A percentile compares a stretch with the other conserved stretches of the same genome.
Evolutionary conservation across 2,329 filamentous ascomycete species (phyloP).

Genomic region (Exophiala viscosa): DNA sequence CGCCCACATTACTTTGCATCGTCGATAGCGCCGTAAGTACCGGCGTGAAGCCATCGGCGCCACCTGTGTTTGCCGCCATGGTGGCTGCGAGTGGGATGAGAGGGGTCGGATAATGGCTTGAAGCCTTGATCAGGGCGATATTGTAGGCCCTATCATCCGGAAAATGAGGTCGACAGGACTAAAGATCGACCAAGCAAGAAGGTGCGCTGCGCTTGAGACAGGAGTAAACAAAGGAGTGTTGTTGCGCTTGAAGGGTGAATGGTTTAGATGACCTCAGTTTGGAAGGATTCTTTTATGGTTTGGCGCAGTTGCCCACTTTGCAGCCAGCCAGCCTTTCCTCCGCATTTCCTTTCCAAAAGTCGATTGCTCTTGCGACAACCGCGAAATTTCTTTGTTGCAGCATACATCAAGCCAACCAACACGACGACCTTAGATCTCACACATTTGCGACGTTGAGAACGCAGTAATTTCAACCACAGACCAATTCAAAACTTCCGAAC

Average conservation of each 20-base stretch:
- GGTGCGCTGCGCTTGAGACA: constrained; percentile 20
- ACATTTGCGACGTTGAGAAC: not conserved
- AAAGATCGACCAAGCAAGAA: constrained; percentile 30
- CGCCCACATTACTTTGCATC: constrained; percentile 79
- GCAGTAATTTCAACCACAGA: not conserved
- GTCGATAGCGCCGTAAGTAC: constrained; percentile 85
- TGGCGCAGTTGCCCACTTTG: constrained; percentile 9
- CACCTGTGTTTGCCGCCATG: constrained; percentile 67
- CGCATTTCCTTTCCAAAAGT: constrained; percentile 13
- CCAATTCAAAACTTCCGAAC: not conserved
- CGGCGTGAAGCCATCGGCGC: constrained; percentile 68
- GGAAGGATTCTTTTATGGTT: constrained; percentile 1
- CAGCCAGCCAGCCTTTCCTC: constrained; percentile 9
- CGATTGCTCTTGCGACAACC: not conserved
- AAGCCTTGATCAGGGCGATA: constrained; percentile 10
- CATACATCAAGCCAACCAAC: not conserved
- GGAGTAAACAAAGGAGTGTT: not conserved
- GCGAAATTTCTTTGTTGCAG: constrained; percentile 1
- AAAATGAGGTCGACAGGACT: not conserved
- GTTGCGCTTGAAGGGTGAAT: not conserved
- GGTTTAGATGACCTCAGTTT: constrained; percentile 18
- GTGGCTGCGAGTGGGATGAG: constrained; percentile 25
- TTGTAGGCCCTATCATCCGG: constrained; percentile 10
- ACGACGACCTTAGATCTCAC: not conserved
- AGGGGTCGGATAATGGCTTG: constrained; percentile 19